Base-by-base conservation (phyloP, 2,329 filamentous ascomycete genomes). In the Fusarium sp. region DNA sequence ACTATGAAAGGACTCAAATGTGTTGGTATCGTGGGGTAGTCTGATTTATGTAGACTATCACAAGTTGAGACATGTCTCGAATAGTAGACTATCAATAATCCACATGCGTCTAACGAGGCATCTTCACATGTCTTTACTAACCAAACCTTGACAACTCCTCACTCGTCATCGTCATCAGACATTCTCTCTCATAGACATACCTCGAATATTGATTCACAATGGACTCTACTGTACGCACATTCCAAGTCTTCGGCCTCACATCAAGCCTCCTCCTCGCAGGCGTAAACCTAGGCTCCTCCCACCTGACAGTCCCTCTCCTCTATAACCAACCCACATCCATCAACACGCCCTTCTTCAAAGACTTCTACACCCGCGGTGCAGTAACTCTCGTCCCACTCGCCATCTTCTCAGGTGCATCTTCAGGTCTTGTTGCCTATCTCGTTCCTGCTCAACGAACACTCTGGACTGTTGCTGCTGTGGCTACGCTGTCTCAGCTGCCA, bases 301-400 rank as follows among this genome's bases (percentile, higher is more conserved):
- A 61, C n/a, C 49, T 72, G 12, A 72, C 66, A 4, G 69, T 72
- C 7, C 69, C 69, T 5, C 42, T 72, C 9, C 66, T 72, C 13
- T 72, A 72, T 10, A 27, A 32, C 8, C 61, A 63, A 18, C 66
- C 69, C n/a, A 59, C 32, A 10, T 57, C 58, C 6, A 51, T 70
- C 46, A 72, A 57, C 46, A 67, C 62, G 3, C 30, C 65, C 7
- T 70, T 72, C 30, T 72, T 72, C 62, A 70, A 67, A 11, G 58
- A 72, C 4, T 67, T 72, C 34, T 72, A 72, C 18, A 64, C 29
- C 13, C 62, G 53, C 22, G 65, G 69, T 0, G 69, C 69, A 4
- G 9, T 67, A 1, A 51, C 57, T 4, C 54, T 72, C 4, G 69
- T 72, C 1, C 69, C 62, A 2, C 66, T 72, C 0, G 20, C 51